Evolutionary conservation across 2,329 filamentous ascomycete species (phyloP).

Genomic region (Penicillium expansum): DNA sequence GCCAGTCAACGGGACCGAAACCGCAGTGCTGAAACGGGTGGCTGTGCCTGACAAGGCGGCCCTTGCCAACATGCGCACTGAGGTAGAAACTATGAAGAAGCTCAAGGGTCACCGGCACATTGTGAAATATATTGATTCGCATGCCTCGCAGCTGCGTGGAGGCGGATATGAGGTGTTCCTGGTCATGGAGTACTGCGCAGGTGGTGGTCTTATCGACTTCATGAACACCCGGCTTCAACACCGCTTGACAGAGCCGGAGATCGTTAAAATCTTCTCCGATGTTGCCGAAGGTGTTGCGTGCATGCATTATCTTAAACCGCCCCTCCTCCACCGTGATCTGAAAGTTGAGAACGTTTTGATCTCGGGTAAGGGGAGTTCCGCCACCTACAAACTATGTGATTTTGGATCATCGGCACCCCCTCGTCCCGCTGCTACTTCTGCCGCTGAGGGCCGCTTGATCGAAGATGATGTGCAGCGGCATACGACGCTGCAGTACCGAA

Average conservation of each 20-base stretch:
- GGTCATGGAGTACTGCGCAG: conserved; percentile 96
- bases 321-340: conserved; percentile 86
- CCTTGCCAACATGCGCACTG: conserved; percentile 91
- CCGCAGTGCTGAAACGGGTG: conserved; percentile 87
- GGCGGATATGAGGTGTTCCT: conserved; percentile 97
- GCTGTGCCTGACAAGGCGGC: conserved; percentile 95
- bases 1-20: conserved; percentile 72
- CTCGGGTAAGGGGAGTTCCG: conserved; percentile 61
- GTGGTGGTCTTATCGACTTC: conserved; percentile 95
- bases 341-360: conserved; percentile 99
- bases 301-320: conserved; percentile 98
- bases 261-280: conserved; percentile 93
- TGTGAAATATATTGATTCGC: conserved; percentile 97
- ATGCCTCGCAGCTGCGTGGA: conserved; percentile 87
- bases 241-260: conserved; percentile 93
- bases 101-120: conserved; percentile 94
- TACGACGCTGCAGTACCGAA: conserved; percentile 94
- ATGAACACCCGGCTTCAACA: conserved; percentile 99
- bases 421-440: conserved; percentile 77
- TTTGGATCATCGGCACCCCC: conserved; percentile 90
- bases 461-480: conserved; percentile 97
- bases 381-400: conserved; percentile 93
- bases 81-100: conserved; percentile 99
- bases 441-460: conserved; percentile 83
- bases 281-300: conserved; percentile 94